phyloP scores from a whole-genome alignment of 352 stramenopile species.

The Plasmopara viticola region DNA sequence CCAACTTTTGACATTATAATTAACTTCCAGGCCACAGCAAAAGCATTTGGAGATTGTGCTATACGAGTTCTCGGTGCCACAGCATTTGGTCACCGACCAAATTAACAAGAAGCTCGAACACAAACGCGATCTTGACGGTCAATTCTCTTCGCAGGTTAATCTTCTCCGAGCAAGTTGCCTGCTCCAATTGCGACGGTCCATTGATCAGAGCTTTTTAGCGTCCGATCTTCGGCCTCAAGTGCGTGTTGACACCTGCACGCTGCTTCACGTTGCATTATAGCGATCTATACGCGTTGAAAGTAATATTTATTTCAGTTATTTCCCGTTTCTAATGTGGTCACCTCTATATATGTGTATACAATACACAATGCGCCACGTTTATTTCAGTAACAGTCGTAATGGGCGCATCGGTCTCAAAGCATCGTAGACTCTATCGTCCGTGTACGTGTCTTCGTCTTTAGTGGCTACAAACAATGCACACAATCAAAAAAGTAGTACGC shows the following conservation, averaged over 20 bases:
- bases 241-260: slow-evolving; percentile 12
- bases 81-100: slow-evolving; percentile 23
- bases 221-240: slow-evolving; percentile 10
- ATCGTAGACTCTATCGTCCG: slow-evolving; percentile 43
- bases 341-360: slow-evolving; percentile 2
- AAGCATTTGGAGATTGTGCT: slow-evolving; percentile 19
- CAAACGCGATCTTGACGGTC: slow-evolving; percentile 1
- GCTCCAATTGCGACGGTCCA: slow-evolving; percentile 13
- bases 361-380: slow-evolving; percentile 12
- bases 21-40: slow-evolving; percentile 7
- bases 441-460: slow-evolving; percentile 28
- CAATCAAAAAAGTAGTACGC: background rate
- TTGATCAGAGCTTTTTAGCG: slow-evolving; percentile 3
- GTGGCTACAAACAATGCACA: too few species aligned
- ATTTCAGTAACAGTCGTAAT: slow-evolving; percentile 29
- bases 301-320: too few species aligned
- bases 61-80: slow-evolving; percentile 50
- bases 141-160: slow-evolving; percentile 3
- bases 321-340: slow-evolving; percentile 3
- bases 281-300: too few species aligned
- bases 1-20: slow-evolving; percentile 8
- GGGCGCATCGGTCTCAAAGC: slow-evolving; percentile 37
- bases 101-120: slow-evolving; percentile 6
- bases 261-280: slow-evolving; percentile 37
- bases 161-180: slow-evolving; percentile 12